Evolutionary conservation across 495 filamentous ascomycete genomes (phyloP), one percentile per base, ranked within the genome.

Genomic region (Neurospora africana): DNA sequence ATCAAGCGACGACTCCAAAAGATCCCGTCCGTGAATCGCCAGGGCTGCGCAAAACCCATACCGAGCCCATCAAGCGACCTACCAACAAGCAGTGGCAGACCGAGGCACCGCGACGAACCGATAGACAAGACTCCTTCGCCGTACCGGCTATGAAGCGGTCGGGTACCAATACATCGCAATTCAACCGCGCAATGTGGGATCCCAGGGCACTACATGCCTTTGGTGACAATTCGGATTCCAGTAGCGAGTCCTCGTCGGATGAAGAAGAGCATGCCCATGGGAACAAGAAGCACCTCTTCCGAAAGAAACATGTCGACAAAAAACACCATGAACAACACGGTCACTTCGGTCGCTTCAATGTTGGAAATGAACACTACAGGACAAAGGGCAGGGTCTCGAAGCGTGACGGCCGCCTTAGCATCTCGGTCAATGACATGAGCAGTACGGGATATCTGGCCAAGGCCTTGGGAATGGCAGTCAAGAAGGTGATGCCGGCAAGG

Each of bases 371-470:
- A 2, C 78, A 90, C 36, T 92, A 89, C 79, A 84, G 78, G 21
- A 91, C 89, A 2, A 87, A 84, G 40, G 91, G 91, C n/a, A 87
- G 83, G 65, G 84, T 93, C 15, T 89, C 86, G 0, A 89, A 87
- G 78, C 84, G 78, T n/a, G 91, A 93, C 77, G 91, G 91, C 8
- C 84, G 91, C 33, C 80, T 93, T 19, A 86, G 85, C 69, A 91
- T 93, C 69, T 87, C 86, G n/a, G 81, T 93, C 76, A 89, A 90
- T 70, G 88, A 92, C 76, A 88, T 87, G 3, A 85, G 83, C 69
- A 89, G 89, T 71, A 87, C 80, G 4, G 90, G 90, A 5, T 91
- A 91, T 75, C 80, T 91, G 43, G 89, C 89, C 27, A 91, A 91
- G 75, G 88, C 89, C n/a, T 81, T 92, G 2, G 91, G 90, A 9